Evolutionary conservation across 176 grass and related monocot genomes (phyloP), one percentile per base, ranked within the genome.

Genomic region (Zoysia pacifica): DNA sequence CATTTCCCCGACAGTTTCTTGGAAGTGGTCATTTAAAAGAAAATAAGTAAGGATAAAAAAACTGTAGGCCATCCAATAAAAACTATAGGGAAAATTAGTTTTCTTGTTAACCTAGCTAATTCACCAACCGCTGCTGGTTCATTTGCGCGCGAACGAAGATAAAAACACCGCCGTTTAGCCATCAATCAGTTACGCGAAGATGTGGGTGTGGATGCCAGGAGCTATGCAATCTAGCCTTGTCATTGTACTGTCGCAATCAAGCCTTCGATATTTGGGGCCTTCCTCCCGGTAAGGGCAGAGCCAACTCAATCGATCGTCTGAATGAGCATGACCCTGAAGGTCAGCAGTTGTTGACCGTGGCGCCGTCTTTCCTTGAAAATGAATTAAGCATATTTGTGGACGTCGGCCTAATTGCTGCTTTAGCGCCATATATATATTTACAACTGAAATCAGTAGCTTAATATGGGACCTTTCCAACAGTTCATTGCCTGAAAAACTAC

Each of bases 301-400:
- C 38, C 14, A 28, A 28, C 48, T 28, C 63, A 28, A 28, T 28
- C 28, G 28, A 28, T 28, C 28, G 59, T 74, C 60, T 45, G 49
- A 83, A 60, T 60, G 3, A 46, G 51, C 63, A 69, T 39, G 35
- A 38, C 13, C 19, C 35, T 43, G 13, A 20, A 16, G 51, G 63
- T 76, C 81, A 76, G 40, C 73, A 61, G 42, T 69, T 49, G 63
- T 76, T 28, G 81, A 72, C 63, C 40, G 18, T 10, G 18, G 8
- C 5, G 58, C 44, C 59, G 44, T 48, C 56, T 48, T 76, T 28
- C 28, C 28, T 28, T 28, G 43, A 76, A 61, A 28, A 28, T 28
- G 28, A 28, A 28, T 28, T 47, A 20, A 36, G 9, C 20, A 9
- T 13, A 48, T 5, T 35, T 49, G 67, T 48, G 67, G 45, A 11